Percentiles rank a stretch among this genome's conserved stretches.
Conservation (phyloP, 495 filamentous ascomycete genomes). For the Cairneyella variabilis region DNA sequence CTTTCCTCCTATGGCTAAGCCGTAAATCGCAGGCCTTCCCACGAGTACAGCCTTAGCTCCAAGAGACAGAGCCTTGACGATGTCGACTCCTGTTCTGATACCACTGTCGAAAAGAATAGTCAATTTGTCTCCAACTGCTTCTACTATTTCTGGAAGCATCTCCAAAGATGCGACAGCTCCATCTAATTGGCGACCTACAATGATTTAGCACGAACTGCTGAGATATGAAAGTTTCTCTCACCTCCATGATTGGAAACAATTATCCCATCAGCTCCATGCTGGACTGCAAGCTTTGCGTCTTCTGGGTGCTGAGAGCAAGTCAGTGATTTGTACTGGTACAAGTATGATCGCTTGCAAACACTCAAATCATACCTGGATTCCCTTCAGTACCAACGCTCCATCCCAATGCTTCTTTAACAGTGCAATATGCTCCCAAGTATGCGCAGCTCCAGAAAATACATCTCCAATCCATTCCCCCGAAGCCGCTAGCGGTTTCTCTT, state of each 20-base stretch:
- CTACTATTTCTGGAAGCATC: slow-evolving; percentile 92
- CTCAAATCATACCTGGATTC: slow-evolving; percentile 86
- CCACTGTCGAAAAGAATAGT: slow-evolving; percentile 91
- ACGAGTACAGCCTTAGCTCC: slow-evolving; percentile 50
- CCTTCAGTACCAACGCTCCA: slow-evolving; percentile 90
- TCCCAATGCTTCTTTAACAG: slow-evolving; percentile 56
- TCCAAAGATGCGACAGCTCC: slow-evolving; percentile 83
- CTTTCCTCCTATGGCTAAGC: slow-evolving; percentile 48
- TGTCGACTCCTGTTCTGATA: slow-evolving; percentile 83
- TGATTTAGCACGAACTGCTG: background rate
- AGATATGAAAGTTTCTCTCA: slow-evolving; percentile 89
- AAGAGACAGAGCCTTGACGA: slow-evolving; percentile 74
- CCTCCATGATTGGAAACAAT: slow-evolving; percentile 73
- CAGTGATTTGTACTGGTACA: slow-evolving; percentile 69
- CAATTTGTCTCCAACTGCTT: slow-evolving; percentile 72
- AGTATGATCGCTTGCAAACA: slow-evolving; percentile 47
- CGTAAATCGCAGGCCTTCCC: slow-evolving; percentile 47
- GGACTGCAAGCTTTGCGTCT: slow-evolving; percentile 81
- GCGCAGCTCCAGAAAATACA: slow-evolving; percentile 46
- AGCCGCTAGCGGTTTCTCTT: slow-evolving; percentile 41
- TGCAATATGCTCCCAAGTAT: slow-evolving; percentile 56
- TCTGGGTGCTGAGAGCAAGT: slow-evolving; percentile 87
- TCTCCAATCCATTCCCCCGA: slow-evolving; percentile 43
- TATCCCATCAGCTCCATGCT: slow-evolving; percentile 83
- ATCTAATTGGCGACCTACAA: slow-evolving; percentile 81